A percentile compares a stretch with the other conserved stretches of the same genome.
phyloP scores from a whole-genome alignment of 2,329 filamentous ascomycete species.

The Chaetomium sp. region DNA sequence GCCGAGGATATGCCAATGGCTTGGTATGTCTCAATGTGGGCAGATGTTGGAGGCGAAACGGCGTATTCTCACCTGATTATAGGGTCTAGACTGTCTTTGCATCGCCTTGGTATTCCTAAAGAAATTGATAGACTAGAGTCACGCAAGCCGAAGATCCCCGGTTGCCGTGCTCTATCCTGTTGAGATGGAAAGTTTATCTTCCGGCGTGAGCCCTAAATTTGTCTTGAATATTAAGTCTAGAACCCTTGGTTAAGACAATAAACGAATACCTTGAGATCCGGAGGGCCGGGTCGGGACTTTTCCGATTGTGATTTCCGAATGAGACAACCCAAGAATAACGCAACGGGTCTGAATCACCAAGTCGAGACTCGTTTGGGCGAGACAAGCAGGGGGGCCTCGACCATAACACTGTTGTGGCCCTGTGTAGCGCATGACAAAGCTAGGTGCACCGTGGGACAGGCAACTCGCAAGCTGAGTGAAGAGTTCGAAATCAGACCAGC shows the following conservation, averaged over 20 bases:
- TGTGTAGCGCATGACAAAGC: background rate
- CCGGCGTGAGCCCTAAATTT: background rate
- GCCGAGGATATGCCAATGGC: background rate
- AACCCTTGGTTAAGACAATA: slow-evolving; percentile 6
- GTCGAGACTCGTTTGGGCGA: background rate
- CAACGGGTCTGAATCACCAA: no score
- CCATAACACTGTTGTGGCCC: background rate
- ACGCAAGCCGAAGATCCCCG: background rate
- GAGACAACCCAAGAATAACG: background rate
- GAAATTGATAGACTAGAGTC: background rate
- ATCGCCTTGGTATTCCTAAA: background rate
- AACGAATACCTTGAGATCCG: background rate
- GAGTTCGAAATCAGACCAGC: background rate
- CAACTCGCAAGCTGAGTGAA: background rate
- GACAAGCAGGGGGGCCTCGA: background rate
- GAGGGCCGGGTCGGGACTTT: background rate
- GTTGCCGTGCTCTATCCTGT: background rate
- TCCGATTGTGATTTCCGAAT: background rate
- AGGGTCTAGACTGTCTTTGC: background rate
- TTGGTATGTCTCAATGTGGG: background rate
- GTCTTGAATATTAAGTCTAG: background rate
- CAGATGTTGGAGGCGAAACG: background rate
- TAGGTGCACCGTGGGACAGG: background rate
- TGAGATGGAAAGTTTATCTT: background rate
- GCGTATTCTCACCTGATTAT: background rate